phyloP scores from a whole-genome alignment of 352 stramenopile genomes.

The Phytophthora sp. region DNA sequence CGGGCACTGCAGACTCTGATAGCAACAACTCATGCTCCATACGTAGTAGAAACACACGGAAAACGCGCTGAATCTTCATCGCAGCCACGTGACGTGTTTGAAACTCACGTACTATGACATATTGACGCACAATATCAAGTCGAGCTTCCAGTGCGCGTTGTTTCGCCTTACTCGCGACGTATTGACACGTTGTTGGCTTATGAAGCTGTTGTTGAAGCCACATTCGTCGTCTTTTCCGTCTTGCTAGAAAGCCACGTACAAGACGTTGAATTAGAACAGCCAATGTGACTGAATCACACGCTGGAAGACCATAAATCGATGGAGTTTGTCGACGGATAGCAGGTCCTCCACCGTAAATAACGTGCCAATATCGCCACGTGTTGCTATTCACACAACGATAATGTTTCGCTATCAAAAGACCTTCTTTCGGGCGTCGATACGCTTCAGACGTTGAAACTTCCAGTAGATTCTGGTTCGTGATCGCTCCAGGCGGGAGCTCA shows the following conservation, averaged over 20 bases:
- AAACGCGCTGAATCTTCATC: conserved; percentile 66
- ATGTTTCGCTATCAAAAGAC: conserved; percentile 38
- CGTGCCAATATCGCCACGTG: conserved; percentile 57
- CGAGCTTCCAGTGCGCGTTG: conserved; percentile 37
- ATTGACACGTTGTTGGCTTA: conserved; percentile 42
- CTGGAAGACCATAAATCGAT: conserved; percentile 48
- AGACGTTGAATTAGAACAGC: conserved; percentile 48
- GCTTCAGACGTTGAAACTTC: conserved; percentile 12
- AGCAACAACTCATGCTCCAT: conserved; percentile 59
- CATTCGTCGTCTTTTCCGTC: conserved; percentile 24
- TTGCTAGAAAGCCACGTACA: conserved; percentile 61
- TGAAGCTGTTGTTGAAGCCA: conserved; percentile 14
- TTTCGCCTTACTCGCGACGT: conserved; percentile 23
- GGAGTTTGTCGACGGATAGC: conserved; percentile 50
- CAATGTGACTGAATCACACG: conserved; percentile 47
- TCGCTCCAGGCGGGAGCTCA: conserved; percentile 23
- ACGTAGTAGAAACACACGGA: conserved; percentile 50
- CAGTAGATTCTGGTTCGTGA: conserved; percentile 33
- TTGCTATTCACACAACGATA: conserved; percentile 69
- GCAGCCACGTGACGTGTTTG: conserved; percentile 58
- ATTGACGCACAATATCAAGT: conserved; percentile 56
- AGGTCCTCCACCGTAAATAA: conserved; percentile 60
- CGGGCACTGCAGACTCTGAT: conserved; percentile 58
- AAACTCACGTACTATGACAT: conserved; percentile 59
- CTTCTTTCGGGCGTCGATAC: conserved; percentile 38